Base-by-base conservation (phyloP, 257 asterid genomes). In the Pogostemon cablin region DNA sequence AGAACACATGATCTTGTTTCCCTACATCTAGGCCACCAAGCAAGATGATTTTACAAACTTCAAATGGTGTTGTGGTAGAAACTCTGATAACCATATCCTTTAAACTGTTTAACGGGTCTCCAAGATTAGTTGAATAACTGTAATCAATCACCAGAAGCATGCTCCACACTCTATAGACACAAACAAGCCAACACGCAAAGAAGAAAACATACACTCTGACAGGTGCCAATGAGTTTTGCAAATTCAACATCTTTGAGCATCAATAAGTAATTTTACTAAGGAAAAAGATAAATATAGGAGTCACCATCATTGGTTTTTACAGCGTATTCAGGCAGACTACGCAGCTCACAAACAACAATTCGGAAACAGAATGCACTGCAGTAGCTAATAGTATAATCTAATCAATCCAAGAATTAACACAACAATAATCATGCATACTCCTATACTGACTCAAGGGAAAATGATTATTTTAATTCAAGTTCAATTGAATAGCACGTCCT, bases 381-480 rank as follows among this genome's bases (percentile, higher is more conserved):
- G 17, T 44, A 68, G 48, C 65, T 32, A 42, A 55, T 7, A 68
- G 17, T 15, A 25, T 35, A 25, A 32, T 12, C 17, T 10, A 59
- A 11, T 40, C 74, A 65, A 66, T 25, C 43, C 71, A 65, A 54
- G 43, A 67, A 53, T 39, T 53, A 49, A 17, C 52, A 46, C 60
- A 67, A 76, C 54, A 34, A 61, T 49, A 17, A 44, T 42, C 70
- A 17, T 6, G 48, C 72, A 38, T 61, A 42, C 62, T 47, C 40
- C 0, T 25, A 48, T 42, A 15, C 6, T 5, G 38, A 37, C 35
- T 37, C 53, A 20, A 35, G 39, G 43, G 48, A 55, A 56, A 39
- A 43, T 1, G 64, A 74, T 15, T 76, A 65, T 55, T 34, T 61
- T 15, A 68, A n/a, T 47, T 60, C 65, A 77, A 50, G 62, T 69